phyloP scores from a whole-genome alignment of 495 filamentous ascomycete genomes.

The Aspergillus olivimuriae region DNA sequence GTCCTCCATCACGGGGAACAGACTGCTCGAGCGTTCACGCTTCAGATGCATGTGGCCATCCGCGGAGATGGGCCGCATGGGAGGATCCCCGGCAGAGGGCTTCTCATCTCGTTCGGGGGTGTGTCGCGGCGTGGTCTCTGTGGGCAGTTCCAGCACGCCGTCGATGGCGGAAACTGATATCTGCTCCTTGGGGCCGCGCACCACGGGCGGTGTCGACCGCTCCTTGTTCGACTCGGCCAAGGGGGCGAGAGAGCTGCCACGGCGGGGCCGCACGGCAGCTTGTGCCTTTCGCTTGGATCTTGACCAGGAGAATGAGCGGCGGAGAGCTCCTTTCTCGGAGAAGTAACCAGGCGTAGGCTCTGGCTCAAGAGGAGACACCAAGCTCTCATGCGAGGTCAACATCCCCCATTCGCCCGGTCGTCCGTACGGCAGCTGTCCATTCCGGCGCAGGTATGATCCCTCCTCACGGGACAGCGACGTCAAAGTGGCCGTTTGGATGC shows the following conservation, averaged over 20 bases:
- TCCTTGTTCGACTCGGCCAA: slow-evolving; percentile 20
- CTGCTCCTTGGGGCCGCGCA: slow-evolving; percentile 23
- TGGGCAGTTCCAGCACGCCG: slow-evolving; percentile 33
- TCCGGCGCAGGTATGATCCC: slow-evolving; percentile 26
- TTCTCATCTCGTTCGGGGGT: slow-evolving; percentile 33
- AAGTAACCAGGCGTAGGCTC: slow-evolving; percentile 21
- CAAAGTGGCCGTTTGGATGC: slow-evolving; percentile 27
- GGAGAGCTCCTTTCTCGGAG: slow-evolving; percentile 25
- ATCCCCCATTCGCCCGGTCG: slow-evolving; percentile 38
- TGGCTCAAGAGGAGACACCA: slow-evolving; percentile 17
- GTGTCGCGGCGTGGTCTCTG: slow-evolving; percentile 35
- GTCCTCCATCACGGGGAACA: slow-evolving; percentile 25
- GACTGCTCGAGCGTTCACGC: slow-evolving; percentile 16
- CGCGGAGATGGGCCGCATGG: slow-evolving; percentile 31
- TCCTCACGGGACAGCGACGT: slow-evolving; percentile 32
- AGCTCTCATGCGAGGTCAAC: slow-evolving; percentile 34
- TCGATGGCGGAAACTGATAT: slow-evolving; percentile 35
- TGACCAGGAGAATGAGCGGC: slow-evolving; percentile 28
- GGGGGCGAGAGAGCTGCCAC: slow-evolving; percentile 26
- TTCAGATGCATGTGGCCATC: slow-evolving; percentile 23
- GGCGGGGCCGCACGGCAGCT: slow-evolving; percentile 13
- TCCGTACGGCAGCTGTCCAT: slow-evolving; percentile 35
- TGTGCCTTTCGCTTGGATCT: slow-evolving; percentile 23
- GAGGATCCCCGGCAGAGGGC: slow-evolving; percentile 15
- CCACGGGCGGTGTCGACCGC: slow-evolving; percentile 8